A percentile compares a stretch with the other conserved stretches of the same genome.
Conservation (phyloP, 345 rosid genomes). For the Hibiscus syriacus region DNA sequence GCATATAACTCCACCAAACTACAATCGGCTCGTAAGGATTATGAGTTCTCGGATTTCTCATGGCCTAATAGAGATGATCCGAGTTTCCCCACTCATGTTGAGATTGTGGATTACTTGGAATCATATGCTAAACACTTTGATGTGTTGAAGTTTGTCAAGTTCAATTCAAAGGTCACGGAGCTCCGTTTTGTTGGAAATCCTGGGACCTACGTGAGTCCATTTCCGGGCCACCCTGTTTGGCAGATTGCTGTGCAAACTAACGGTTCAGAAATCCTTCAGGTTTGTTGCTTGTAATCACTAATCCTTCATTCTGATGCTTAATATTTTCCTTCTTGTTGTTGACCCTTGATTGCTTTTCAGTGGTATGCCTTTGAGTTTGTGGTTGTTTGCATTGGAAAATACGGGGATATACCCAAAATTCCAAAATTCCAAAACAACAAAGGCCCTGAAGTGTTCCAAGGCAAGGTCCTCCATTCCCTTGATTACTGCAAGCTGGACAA, state of each 20-base stretch:
- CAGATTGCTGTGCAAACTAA: slow-evolving; percentile 62
- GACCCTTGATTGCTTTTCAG: too few species aligned
- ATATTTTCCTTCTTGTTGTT: too few species aligned
- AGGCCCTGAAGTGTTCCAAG: slow-evolving; percentile 64
- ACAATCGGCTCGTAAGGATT: slow-evolving; percentile 60
- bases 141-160: slow-evolving; percentile 46
- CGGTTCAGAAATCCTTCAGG: slow-evolving; percentile 53
- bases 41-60: slow-evolving; percentile 78
- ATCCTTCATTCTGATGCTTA: too few species aligned
- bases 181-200: slow-evolving; percentile 29
- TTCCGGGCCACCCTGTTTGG: slow-evolving; percentile 68
- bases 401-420: slow-evolving; percentile 62
- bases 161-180: slow-evolving; percentile 66
- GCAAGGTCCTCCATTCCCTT: slow-evolving; percentile 60
- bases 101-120: slow-evolving; percentile 66
- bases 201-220: slow-evolving; percentile 27
- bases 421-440: slow-evolving; percentile 43
- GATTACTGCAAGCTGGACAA: slow-evolving; percentile 84
- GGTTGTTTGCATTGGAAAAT: slow-evolving; percentile 68
- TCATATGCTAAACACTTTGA: slow-evolving; percentile 67
- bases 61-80: slow-evolving; percentile 74
- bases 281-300: slow-evolving; percentile 29
- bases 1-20: slow-evolving; percentile 70
- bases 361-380: slow-evolving; percentile 72
- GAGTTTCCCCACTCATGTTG: slow-evolving; percentile 47